These are phyloP conservation scores for Jacaranda mimosifolia DNA, from an alignment of 257 asterid genomes.

Conservation along the genomic window DNA sequence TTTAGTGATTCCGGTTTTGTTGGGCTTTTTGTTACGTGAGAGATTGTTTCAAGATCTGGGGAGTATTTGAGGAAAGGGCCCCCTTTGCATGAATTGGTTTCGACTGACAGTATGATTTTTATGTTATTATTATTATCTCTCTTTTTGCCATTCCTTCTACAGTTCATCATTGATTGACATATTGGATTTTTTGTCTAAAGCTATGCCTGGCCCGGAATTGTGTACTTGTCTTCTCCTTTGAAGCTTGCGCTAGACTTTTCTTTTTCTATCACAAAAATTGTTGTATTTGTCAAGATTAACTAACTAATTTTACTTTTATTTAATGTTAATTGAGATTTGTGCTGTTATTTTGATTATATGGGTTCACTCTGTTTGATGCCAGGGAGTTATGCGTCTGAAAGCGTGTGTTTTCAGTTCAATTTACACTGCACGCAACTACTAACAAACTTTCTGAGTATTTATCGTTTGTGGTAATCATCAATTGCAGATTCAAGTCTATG, in stretches of 20 bases:
- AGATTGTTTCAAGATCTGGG: not conserved
- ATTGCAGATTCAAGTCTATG: not conserved
- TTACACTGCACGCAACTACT: not conserved
- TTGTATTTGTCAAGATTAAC: not conserved
- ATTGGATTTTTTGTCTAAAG: not conserved
- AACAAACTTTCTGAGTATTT: not conserved
- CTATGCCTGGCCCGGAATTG: not conserved
- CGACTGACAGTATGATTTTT: not conserved
- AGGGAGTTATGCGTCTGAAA: not conserved
- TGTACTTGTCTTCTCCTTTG: not conserved
- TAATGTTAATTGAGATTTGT: not conserved
- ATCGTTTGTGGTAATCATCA: not conserved
- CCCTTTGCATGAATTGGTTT: not conserved
- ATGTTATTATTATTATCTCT: not conserved
- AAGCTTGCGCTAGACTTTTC: not conserved
- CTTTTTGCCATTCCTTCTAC: not conserved
- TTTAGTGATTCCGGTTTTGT: conserved; percentile 5
- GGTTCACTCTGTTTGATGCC: not conserved
- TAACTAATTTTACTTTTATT: not conserved
- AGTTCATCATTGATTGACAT: not conserved
- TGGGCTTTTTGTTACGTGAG: not conserved
- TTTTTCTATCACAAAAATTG: not conserved
- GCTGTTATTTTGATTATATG: not conserved
- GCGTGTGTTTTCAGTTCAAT: not conserved
- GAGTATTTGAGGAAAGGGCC: not conserved